Evolutionary conservation across 108 stramenopile species (phyloP), one percentile per base, ranked within the genome.

Genomic region (Nitzschia palea): DNA sequence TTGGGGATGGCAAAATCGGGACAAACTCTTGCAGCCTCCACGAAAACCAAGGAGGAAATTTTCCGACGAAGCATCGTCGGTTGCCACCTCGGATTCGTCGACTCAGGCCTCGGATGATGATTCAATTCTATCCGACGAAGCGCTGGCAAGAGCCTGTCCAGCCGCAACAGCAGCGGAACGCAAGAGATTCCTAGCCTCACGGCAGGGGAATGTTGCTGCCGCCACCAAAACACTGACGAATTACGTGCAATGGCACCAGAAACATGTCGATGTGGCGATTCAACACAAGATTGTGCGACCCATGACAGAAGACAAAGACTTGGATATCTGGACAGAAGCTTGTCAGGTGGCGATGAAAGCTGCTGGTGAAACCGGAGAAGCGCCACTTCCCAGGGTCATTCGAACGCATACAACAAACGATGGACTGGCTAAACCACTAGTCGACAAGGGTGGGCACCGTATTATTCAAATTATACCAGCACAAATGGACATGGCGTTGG

Each of bases 391-490:
- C 20, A 31, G 73, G 42, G 70, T 80, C n/a, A 47, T 62, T n/a
- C 63, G 54, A 0, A 65, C 33, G 12, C 63, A 45, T 40, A 22
- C n/a, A 6, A 40, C 29, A 30, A 2, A 58, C 5, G 9, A 3
- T 10, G n/a, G 10, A 2, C 23, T 12, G 12, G 59, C 18, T 20
- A 56, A 34, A 20, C 59, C 59, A 8, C 35, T 60, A 1, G 40
- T 43, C 12, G 59, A 60, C 25, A 65, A 59, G 68, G 33, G 82
- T 35, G 86, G 84, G 22, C 45, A 65, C 23, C 79, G 87, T 4
- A 73, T 85, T 22, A 51, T 88, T 59, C 85, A 88, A 52, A 63
- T 89, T 44, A 33, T 83, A 1, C 91, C 91, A 26, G 85, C 74
- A 17, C 72, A 68, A 15, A 68, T 93, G 45, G 91, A 93, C 55